These are phyloP conservation scores for Phytopythium ostracodes DNA, from an alignment of 352 stramenopile genomes.

Conservation along the genomic window DNA sequence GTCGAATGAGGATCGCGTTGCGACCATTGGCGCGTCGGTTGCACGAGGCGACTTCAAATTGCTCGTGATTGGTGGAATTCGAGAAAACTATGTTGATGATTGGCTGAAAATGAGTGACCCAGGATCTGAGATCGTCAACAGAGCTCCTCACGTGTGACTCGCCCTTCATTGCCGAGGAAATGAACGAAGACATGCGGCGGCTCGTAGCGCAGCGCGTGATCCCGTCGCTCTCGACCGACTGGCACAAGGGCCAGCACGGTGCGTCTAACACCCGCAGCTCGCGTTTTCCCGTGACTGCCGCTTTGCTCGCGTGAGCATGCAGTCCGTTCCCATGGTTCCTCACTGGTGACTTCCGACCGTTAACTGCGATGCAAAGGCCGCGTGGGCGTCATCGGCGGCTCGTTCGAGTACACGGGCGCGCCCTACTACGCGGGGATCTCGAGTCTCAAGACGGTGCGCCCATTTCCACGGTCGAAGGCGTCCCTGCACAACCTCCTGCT, in stretches of 20 bases:
- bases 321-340: no score
- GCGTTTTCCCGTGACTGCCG: no score
- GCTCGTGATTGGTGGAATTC: not conserved
- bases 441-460: constrained; percentile 79
- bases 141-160: not conserved
- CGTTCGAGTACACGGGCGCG: constrained; percentile 95
- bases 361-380: constrained; percentile 31
- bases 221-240: constrained; percentile 56
- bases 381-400: constrained; percentile 95
- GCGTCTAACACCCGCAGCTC: no score
- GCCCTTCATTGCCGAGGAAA: not conserved
- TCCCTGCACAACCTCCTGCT: not conserved
- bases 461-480: not conserved
- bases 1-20: not conserved
- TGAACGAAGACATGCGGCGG: constrained; percentile 12
- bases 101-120: not conserved
- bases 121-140: not conserved
- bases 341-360: not conserved
- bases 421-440: constrained; percentile 96
- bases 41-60: not conserved
- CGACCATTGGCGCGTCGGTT: constrained; percentile 1
- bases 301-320: not conserved
- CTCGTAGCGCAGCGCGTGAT: constrained; percentile 48
- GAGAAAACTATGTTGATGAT: not conserved
- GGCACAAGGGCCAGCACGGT: constrained; percentile 79